These are phyloP conservation scores for Lasiosphaeriaceae sp. DNA, from an alignment of 495 filamentous ascomycete genomes.

Conservation along the genomic window DNA sequence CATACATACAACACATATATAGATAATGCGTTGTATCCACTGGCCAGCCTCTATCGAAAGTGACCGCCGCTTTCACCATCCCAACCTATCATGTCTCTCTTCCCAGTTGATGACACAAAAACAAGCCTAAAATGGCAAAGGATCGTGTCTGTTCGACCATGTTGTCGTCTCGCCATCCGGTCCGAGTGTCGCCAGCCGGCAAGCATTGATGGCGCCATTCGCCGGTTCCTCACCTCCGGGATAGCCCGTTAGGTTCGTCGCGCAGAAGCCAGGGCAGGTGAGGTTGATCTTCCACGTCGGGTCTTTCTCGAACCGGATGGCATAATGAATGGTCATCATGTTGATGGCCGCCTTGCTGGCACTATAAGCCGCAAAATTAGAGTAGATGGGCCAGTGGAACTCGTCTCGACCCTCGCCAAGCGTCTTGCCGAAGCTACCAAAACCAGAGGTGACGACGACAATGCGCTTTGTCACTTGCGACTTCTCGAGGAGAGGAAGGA, in stretches of 20 bases:
- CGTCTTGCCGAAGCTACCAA: slow-evolving; percentile 28
- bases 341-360: slow-evolving; percentile 42
- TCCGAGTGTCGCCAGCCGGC: slow-evolving; percentile 18
- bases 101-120: too few relatives aligned
- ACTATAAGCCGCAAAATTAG: slow-evolving; percentile 17
- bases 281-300: slow-evolving; percentile 26
- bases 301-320: slow-evolving; percentile 8
- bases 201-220: slow-evolving; percentile 16
- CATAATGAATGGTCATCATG: slow-evolving; percentile 27
- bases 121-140: slow-evolving; percentile 9
- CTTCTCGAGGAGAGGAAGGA: slow-evolving; percentile 42
- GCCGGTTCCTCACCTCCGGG: not conserved
- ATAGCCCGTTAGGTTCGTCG: slow-evolving; percentile 19
- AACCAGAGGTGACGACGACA: slow-evolving; percentile 31
- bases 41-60: too few relatives aligned
- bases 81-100: too few relatives aligned
- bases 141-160: slow-evolving; percentile 11
- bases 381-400: not conserved
- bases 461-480: slow-evolving; percentile 33
- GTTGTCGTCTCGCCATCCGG: slow-evolving; percentile 20
- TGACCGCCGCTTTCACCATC: too few relatives aligned
- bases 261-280: slow-evolving; percentile 19
- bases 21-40: too few relatives aligned
- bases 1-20: too few relatives aligned
- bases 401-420: not conserved